phyloP scores from a whole-genome alignment of 768 basidiomycete genomes.

The Phaeolepiota aurea region DNA sequence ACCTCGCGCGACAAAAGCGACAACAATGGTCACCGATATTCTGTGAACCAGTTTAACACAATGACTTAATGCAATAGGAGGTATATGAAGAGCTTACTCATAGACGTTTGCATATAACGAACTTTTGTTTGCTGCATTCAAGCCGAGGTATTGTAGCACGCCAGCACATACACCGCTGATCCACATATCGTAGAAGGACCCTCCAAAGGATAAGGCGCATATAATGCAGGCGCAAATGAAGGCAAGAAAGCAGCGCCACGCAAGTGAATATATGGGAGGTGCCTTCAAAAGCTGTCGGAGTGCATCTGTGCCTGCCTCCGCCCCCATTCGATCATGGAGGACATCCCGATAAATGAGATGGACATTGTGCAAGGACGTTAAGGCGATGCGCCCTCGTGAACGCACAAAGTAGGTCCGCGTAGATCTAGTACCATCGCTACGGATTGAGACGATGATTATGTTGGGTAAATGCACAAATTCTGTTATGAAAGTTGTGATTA shows the following conservation, averaged over 20 bases:
- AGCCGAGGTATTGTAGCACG: slow-evolving; percentile 69
- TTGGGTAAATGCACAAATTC: slow-evolving; percentile 80
- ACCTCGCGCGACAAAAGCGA: slow-evolving; percentile 75
- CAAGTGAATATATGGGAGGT: slow-evolving; percentile 61
- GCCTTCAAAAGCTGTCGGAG: slow-evolving; percentile 57
- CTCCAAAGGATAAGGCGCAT: slow-evolving; percentile 77
- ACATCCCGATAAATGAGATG: slow-evolving; percentile 84
- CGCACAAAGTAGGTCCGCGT: slow-evolving; percentile 84
- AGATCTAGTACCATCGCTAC: slow-evolving; percentile 58
- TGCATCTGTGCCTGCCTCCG: slow-evolving; percentile 60
- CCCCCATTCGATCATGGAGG: slow-evolving; percentile 72
- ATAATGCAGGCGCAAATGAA: slow-evolving; percentile 76
- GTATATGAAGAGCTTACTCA: slow-evolving; percentile 59
- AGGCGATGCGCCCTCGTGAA: slow-evolving; percentile 68
- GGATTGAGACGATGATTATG: slow-evolving; percentile 75
- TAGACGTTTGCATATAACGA: slow-evolving; percentile 93
- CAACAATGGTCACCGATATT: slow-evolving; percentile 77
- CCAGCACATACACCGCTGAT: slow-evolving; percentile 64
- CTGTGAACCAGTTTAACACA: slow-evolving; percentile 24
- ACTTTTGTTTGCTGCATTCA: slow-evolving; percentile 78
- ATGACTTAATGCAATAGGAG: background rate
- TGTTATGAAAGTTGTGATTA: too few relatives aligned
- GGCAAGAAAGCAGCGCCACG: slow-evolving; percentile 62
- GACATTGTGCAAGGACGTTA: slow-evolving; percentile 75
- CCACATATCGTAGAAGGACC: slow-evolving; percentile 76